A percentile compares a stretch with the other conserved stretches of the same genome.
phyloP scores from a whole-genome alignment of 768 basidiomycete species.

The Suillus ampliporus region DNA sequence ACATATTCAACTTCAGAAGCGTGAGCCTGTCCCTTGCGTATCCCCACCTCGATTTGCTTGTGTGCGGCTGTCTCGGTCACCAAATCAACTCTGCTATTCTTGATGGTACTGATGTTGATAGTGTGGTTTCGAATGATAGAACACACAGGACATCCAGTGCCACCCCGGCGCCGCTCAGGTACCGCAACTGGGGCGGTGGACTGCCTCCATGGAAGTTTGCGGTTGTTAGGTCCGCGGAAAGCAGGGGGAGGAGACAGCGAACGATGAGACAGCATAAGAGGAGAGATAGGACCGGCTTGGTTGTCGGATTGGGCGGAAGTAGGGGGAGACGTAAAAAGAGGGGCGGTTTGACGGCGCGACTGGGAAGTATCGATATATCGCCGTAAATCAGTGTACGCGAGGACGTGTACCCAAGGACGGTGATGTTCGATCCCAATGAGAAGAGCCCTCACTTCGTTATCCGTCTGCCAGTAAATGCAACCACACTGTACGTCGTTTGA shows the following conservation, averaged over 20 bases:
- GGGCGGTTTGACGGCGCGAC: too few species aligned
- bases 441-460: neutral
- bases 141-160: constrained; percentile 8
- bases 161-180: neutral
- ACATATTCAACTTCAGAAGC: neutral
- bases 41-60: neutral
- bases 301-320: neutral
- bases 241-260: neutral
- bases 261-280: neutral
- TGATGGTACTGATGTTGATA: neutral
- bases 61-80: too few species aligned
- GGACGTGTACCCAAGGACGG: constrained; percentile 5
- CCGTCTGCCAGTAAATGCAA: neutral
- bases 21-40: neutral
- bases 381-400: neutral
- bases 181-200: too few species aligned
- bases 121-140: neutral
- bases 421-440: neutral
- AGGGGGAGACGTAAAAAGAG: too few species aligned
- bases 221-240: neutral
- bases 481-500: neutral
- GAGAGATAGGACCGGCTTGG: too few species aligned
- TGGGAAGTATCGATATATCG: neutral
- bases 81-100: neutral
- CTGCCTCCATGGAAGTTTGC: neutral